phyloP scores from a whole-genome alignment of 192 early-diverging fungal species.

The Coemansia sp. region DNA sequence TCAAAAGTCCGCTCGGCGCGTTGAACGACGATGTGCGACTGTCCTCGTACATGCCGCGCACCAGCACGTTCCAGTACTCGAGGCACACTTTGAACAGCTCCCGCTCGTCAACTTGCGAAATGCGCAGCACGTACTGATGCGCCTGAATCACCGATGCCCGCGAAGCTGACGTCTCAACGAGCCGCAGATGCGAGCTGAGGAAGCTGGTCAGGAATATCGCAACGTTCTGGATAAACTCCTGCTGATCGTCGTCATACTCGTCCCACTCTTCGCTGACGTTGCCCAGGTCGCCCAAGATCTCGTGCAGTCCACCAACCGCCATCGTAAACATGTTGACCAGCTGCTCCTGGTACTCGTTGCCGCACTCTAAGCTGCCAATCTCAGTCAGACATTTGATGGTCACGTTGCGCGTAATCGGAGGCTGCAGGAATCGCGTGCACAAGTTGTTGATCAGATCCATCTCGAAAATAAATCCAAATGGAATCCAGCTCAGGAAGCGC shows the following conservation, averaged over 20 bases:
- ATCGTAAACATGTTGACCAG: slow-evolving; percentile 84
- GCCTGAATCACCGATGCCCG: slow-evolving; percentile 66
- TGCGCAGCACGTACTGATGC: slow-evolving; percentile 86
- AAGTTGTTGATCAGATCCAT: slow-evolving; percentile 85
- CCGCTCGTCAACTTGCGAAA: slow-evolving; percentile 90
- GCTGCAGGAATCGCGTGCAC: slow-evolving; percentile 78
- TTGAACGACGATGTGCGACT: slow-evolving; percentile 49
- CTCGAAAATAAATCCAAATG: slow-evolving; percentile 97
- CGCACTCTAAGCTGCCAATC: slow-evolving; percentile 84
- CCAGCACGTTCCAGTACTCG: slow-evolving; percentile 96
- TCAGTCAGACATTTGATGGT: slow-evolving; percentile 97
- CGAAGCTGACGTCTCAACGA: slow-evolving; percentile 58
- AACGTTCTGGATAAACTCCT: slow-evolving; percentile 96
- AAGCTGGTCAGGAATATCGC: slow-evolving; percentile 90
- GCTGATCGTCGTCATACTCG: slow-evolving; percentile 80
- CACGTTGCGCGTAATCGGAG: slow-evolving; percentile 85
- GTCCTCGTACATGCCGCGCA: slow-evolving; percentile 87
- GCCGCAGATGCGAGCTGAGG: slow-evolving; percentile 76
- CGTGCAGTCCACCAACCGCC: slow-evolving; percentile 60
- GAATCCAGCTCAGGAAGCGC: slow-evolving; percentile 97
- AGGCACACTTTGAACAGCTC: slow-evolving; percentile 98
- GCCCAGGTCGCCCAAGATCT: slow-evolving; percentile 50
- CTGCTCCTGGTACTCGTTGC: slow-evolving; percentile 80
- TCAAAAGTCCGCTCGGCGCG: slow-evolving; percentile 27
- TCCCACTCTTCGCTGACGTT: slow-evolving; percentile 83